phyloP scores from a whole-genome alignment of 805 yeast species.

The Scheffersomyces stipitis region DNA sequence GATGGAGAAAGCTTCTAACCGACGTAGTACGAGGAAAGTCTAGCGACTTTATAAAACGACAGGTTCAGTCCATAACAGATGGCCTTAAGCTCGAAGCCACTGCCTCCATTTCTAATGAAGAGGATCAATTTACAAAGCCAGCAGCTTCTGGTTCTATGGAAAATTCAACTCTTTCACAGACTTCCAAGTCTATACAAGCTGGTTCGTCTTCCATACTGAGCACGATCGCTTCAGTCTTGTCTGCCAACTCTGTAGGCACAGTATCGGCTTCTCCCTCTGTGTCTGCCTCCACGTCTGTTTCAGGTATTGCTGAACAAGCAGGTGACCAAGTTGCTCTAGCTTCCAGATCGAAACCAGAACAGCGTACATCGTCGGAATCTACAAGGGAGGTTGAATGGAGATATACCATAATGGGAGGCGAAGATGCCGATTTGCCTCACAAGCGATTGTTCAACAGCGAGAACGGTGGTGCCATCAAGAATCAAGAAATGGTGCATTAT shows the following conservation, averaged over 20 bases:
- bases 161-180: neutral
- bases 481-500: conserved; percentile 54
- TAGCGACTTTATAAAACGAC: conserved; percentile 49
- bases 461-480: conserved; percentile 49
- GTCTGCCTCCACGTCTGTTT: neutral
- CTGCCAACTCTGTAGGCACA: no score
- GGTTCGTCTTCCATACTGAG: neutral
- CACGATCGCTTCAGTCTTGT: no score
- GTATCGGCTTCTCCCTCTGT: no score
- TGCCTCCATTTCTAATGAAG: no score
- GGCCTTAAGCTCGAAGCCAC: conserved; percentile 7
- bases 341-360: conserved; percentile 5
- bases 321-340: no score
- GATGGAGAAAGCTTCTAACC: conserved; percentile 87
- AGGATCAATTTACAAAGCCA: neutral
- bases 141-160: neutral
- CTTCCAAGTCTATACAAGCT: neutral
- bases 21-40: conserved; percentile 72
- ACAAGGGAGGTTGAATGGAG: conserved; percentile 77
- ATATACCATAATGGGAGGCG: conserved; percentile 44
- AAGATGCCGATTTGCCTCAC: conserved; percentile 24
- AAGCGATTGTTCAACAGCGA: conserved; percentile 17
- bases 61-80: conserved; percentile 53
- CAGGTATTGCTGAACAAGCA: no score
- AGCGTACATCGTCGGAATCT: conserved; percentile 15